Percentiles rank a stretch among this genome's conserved stretches.
Conservation (phyloP, 2,329 filamentous ascomycete species). For the Talaromyces verruculosus region DNA sequence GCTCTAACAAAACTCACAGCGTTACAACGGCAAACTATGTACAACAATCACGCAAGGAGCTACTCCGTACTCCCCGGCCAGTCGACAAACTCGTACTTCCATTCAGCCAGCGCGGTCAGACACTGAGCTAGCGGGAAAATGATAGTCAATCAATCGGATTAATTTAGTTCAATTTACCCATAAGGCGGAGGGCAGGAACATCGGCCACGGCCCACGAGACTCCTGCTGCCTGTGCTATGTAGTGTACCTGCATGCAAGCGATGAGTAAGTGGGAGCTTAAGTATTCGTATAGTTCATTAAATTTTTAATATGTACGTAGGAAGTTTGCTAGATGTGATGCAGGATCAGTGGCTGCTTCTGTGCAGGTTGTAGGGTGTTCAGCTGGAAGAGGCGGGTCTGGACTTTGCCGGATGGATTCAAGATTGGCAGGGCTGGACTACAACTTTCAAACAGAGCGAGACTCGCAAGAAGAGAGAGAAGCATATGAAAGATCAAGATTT, state of each 20-base stretch:
- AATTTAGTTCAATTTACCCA: neutral
- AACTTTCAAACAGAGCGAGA: too few species aligned
- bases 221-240: neutral
- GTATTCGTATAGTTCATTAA: neutral
- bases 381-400: neutral
- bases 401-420: neutral
- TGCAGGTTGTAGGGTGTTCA: neutral
- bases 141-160: neutral
- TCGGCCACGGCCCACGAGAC: neutral
- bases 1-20: neutral
- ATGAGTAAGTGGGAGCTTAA: neutral
- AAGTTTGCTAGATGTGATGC: neutral
- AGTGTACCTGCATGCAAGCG: neutral
- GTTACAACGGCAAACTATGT: neutral
- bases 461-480: too few species aligned
- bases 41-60: neutral
- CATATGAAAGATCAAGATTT: too few species aligned
- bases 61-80: neutral
- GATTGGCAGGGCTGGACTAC: constrained; percentile 5
- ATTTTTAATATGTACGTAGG: neutral
- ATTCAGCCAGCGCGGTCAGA: neutral
- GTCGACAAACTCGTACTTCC: neutral
- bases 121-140: neutral
- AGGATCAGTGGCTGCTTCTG: neutral
- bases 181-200: neutral